phyloP scores from a whole-genome alignment of 2,329 filamentous ascomycete species.

The Clarireedia monteithiana region DNA sequence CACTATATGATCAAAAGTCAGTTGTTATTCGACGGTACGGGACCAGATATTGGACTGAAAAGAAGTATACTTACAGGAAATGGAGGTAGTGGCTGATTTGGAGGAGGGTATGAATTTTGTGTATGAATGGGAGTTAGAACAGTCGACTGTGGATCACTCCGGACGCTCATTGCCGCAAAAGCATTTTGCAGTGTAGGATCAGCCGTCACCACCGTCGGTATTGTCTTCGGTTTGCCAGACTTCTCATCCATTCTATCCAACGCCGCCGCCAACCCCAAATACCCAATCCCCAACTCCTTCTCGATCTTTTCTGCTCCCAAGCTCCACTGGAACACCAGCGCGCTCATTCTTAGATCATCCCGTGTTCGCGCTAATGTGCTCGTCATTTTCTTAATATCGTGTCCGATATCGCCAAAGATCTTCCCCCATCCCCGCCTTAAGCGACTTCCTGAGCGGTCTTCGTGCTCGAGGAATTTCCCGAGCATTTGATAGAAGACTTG shows the following conservation, averaged over 20 bases:
- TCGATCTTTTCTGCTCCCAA: constrained; percentile 51
- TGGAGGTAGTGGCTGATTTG: not conserved
- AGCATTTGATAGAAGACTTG: constrained; percentile 56
- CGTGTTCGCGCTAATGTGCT: constrained; percentile 48
- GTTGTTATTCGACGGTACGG: no score
- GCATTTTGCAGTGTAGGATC: not conserved
- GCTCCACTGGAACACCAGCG: constrained; percentile 58
- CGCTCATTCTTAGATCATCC: constrained; percentile 56
- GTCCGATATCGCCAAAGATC: constrained; percentile 46
- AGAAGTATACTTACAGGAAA: not conserved
- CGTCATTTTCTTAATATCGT: constrained; percentile 53
- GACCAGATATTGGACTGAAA: no score
- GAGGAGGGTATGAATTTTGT: constrained; percentile 11
- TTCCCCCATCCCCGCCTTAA: constrained; percentile 50
- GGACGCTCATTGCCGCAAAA: not conserved
- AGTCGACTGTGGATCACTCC: not conserved
- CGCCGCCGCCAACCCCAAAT: constrained; percentile 57
- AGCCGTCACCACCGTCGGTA: not conserved
- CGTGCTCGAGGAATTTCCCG: constrained; percentile 39
- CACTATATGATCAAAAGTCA: not conserved
- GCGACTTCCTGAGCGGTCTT: not conserved
- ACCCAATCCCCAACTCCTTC: constrained; percentile 56
- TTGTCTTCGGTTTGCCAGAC: constrained; percentile 2
- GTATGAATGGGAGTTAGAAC: constrained; percentile 1
- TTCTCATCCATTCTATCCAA: constrained; percentile 42